A percentile compares a stretch with the other conserved stretches of the same genome.
These are phyloP conservation scores for Yarrowia sp. DNA, from an alignment of 805 yeast species.

Conservation along the genomic window DNA sequence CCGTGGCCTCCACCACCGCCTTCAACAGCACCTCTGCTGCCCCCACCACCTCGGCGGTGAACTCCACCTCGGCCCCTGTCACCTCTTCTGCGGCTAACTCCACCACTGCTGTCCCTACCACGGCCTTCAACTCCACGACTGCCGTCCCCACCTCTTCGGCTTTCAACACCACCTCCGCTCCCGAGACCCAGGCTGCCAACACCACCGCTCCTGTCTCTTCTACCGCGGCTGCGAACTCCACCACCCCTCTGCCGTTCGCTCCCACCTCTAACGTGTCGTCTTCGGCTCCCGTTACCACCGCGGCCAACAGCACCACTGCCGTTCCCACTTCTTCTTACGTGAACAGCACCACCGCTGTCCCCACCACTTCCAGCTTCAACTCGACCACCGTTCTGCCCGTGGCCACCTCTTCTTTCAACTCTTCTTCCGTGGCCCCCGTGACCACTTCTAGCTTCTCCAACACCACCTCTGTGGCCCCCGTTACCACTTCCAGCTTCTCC, in stretches of 20 bases:
- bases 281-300: too few species aligned
- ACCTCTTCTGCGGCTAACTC: neutral
- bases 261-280: neutral
- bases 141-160: neutral
- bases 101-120: neutral
- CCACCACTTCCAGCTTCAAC: neutral
- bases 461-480: neutral
- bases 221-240: neutral
- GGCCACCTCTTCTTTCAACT: neutral
- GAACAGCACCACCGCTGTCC: neutral
- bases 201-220: neutral
- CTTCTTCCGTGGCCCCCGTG: neutral
- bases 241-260: neutral
- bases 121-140: neutral
- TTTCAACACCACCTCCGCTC: neutral
- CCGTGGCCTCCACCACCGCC: neutral
- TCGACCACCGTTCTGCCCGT: neutral
- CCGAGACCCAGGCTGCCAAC: neutral
- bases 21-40: neutral
- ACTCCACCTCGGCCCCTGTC: neutral
- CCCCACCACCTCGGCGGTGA: neutral
- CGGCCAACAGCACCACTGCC: neutral
- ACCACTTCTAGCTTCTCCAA: neutral
- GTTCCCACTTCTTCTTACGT: neutral
- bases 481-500: neutral